phyloP scores from a whole-genome alignment of 2,329 filamentous ascomycete species.

The Aciculosporium take region DNA sequence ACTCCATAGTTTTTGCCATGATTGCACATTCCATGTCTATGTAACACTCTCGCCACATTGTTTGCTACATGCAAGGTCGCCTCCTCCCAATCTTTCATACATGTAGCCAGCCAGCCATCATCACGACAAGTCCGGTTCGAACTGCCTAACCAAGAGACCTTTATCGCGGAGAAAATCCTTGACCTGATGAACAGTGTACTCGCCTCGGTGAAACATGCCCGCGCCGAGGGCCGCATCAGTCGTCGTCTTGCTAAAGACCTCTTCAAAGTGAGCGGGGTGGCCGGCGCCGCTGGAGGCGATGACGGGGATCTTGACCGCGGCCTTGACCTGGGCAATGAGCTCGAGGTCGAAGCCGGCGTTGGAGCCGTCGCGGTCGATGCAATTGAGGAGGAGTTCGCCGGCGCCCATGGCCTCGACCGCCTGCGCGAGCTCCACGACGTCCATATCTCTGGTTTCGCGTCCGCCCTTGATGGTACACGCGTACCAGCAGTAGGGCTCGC shows the following conservation, averaged over 20 bases:
- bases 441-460: slow-evolving; percentile 82
- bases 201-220: slow-evolving; percentile 92
- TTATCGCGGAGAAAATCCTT: slow-evolving; percentile 64
- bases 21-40: no score
- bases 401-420: slow-evolving; percentile 94
- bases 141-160: slow-evolving; percentile 65
- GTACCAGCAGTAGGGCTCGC: slow-evolving; percentile 85
- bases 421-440: slow-evolving; percentile 73
- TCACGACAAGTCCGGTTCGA: slow-evolving; percentile 42
- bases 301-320: slow-evolving; percentile 76
- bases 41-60: no score
- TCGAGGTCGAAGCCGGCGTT: slow-evolving; percentile 92
- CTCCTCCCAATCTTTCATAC: not conserved
- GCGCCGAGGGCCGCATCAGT: slow-evolving; percentile 91
- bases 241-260: slow-evolving; percentile 74
- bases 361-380: slow-evolving; percentile 92
- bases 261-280: slow-evolving; percentile 71
- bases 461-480: slow-evolving; percentile 95
- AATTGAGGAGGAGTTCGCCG: slow-evolving; percentile 90
- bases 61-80: no score
- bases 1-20: no score
- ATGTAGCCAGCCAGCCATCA: no score
- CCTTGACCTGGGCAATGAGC: slow-evolving; percentile 77
- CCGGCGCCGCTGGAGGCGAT: slow-evolving; percentile 92
- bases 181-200: slow-evolving; percentile 89